phyloP scores from a whole-genome alignment of 2,329 filamentous ascomycete genomes.

The Pseudogymnoascus sp. region DNA sequence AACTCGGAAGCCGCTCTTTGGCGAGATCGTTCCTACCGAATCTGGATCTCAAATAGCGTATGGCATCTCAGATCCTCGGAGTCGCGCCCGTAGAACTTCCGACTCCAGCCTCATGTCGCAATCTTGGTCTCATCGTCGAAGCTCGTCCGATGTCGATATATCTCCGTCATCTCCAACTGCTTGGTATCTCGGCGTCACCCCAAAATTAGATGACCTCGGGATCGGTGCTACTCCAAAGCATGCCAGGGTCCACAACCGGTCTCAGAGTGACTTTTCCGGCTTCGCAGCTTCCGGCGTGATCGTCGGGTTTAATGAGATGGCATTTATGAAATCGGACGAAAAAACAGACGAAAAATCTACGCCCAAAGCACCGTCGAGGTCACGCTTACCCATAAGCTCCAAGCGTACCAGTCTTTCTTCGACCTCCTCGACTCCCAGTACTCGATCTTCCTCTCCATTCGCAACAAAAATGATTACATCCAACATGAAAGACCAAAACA shows the following conservation, averaged over 20 bases:
- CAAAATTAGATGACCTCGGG: slow-evolving; percentile 35
- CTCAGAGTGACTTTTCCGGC: slow-evolving; percentile 53
- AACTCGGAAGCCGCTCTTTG: slow-evolving; percentile 58
- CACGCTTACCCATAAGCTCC: slow-evolving; percentile 23
- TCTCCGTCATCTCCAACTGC: slow-evolving; percentile 60
- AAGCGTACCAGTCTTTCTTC: slow-evolving; percentile 34
- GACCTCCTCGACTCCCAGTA: slow-evolving; percentile 42
- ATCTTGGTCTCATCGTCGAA: slow-evolving; percentile 42
- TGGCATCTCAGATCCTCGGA: slow-evolving; percentile 45
- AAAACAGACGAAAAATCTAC: not conserved
- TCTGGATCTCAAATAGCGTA: slow-evolving; percentile 48
- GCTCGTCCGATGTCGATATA: slow-evolving; percentile 47
- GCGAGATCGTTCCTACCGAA: slow-evolving; percentile 61
- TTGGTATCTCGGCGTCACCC: slow-evolving; percentile 49
- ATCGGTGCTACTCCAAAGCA: slow-evolving; percentile 18
- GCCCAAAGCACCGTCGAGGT: slow-evolving; percentile 12
- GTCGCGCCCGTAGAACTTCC: slow-evolving; percentile 55
- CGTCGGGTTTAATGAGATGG: not conserved
- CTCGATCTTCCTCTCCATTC: slow-evolving; percentile 50
- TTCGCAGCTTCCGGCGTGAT: slow-evolving; percentile 18
- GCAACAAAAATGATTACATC: slow-evolving; percentile 37
- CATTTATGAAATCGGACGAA: not conserved
- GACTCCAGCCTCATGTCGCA: slow-evolving; percentile 60
- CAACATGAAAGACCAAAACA: slow-evolving; percentile 28
- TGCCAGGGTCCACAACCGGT: slow-evolving; percentile 40